These are phyloP conservation scores for Yarrowia yakushimensis DNA, from an alignment of 805 yeast genomes.

Conservation along the genomic window DNA sequence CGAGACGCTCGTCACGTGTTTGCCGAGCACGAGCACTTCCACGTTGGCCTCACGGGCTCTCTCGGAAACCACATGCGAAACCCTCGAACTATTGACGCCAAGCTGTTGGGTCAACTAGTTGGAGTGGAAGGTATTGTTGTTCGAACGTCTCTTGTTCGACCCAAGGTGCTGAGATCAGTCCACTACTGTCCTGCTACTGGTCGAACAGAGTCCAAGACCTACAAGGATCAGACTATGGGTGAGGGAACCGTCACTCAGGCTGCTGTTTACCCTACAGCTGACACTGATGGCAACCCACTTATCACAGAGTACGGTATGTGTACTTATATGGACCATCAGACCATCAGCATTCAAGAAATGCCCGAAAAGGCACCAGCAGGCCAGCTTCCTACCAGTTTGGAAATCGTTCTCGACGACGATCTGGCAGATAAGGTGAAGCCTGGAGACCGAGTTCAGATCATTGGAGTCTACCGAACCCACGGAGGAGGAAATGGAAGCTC, in stretches of 20 bases:
- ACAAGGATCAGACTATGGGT: conserved; percentile 87
- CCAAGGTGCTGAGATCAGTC: conserved; percentile 85
- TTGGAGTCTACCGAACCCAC: conserved; percentile 88
- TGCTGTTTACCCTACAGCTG: conserved; percentile 89
- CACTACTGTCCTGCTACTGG: conserved; percentile 86
- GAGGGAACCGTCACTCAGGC: conserved; percentile 79
- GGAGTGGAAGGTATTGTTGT: conserved; percentile 95
- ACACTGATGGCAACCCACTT: conserved; percentile 82
- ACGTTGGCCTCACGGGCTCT: conserved; percentile 81
- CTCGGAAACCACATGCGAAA: conserved; percentile 84
- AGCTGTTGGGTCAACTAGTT: conserved; percentile 72
- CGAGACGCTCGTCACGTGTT: conserved; percentile 56
- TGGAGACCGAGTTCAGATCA: conserved; percentile 91
- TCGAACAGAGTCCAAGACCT: conserved; percentile 84
- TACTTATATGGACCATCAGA: conserved; percentile 91
- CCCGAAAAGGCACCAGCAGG: conserved; percentile 98
- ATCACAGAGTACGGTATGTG: conserved; percentile 90
- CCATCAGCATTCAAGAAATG: conserved; percentile 91
- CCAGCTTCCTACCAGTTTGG: conserved; percentile 89
- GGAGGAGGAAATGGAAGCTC: conserved; percentile 67
- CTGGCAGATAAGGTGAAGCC: conserved; percentile 90
- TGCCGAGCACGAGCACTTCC: conserved; percentile 62
- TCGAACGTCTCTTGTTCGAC: conserved; percentile 86
- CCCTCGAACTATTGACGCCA: conserved; percentile 81
- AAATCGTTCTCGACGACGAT: conserved; percentile 91